phyloP scores from a whole-genome alignment of 371 early-diverging fungal genomes.

The Mortierella sp. region DNA sequence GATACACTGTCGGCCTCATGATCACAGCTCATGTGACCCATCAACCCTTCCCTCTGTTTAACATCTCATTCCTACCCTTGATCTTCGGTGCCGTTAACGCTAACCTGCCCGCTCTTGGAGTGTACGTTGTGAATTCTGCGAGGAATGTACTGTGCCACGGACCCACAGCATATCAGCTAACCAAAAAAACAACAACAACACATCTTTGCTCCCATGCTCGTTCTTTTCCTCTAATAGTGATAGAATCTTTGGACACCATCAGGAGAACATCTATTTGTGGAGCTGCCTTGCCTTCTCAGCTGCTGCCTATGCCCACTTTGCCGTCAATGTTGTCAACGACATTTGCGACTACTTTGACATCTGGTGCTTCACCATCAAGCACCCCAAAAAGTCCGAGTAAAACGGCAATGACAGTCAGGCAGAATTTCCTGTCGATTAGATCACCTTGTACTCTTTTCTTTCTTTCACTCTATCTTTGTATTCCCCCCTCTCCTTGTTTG shows the following conservation, averaged over 20 bases:
- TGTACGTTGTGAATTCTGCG: constrained; percentile 52
- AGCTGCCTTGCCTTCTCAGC: constrained; percentile 63
- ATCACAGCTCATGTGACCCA: constrained; percentile 90
- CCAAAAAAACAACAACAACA: too few species aligned
- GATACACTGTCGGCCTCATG: constrained; percentile 85
- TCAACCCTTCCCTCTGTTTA: constrained; percentile 78
- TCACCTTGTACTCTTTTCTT: too few species aligned
- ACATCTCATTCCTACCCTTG: constrained; percentile 69
- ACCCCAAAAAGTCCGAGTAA: constrained; percentile 59
- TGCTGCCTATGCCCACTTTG: constrained; percentile 76
- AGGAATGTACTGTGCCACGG: not conserved
- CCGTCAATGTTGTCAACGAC: constrained; percentile 76
- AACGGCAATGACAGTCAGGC: not conserved
- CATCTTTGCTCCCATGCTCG: too few species aligned
- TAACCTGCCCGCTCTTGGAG: constrained; percentile 61
- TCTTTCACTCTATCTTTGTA: not conserved
- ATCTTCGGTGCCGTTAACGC: constrained; percentile 76
- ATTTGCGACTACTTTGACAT: constrained; percentile 88
- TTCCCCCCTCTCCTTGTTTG: too few species aligned
- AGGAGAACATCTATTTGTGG: constrained; percentile 67
- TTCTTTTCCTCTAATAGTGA: constrained; percentile 16
- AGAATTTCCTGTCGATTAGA: too few species aligned
- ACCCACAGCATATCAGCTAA: not conserved
- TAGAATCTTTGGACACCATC: constrained; percentile 54
- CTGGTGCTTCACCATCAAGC: constrained; percentile 85